Percentiles rank a stretch among this genome's conserved stretches.
These are phyloP conservation scores for Debaryomyces robertsiae DNA, from an alignment of 1,139 yeast genomes.

Conservation along the genomic window DNA sequence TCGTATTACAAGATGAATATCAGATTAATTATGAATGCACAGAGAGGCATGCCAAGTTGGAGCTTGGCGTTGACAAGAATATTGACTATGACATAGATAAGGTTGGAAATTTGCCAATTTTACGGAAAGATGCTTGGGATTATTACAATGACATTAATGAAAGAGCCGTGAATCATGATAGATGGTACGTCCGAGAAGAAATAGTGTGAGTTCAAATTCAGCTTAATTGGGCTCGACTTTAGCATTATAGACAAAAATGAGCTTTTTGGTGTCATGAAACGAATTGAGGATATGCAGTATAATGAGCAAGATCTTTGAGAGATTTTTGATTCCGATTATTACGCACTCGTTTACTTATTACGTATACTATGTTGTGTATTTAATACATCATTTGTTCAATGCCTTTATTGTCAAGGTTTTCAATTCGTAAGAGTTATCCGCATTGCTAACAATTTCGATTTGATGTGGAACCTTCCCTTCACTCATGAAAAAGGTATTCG, in stretches of 20 bases:
- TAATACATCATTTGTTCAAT: slow-evolving; percentile 4
- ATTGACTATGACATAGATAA: slow-evolving; percentile 22
- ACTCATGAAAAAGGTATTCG: slow-evolving; percentile 14
- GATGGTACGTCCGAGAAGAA: slow-evolving; percentile 29
- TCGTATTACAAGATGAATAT: slow-evolving; percentile 36
- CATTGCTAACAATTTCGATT: slow-evolving; percentile 6
- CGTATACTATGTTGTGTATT: background rate
- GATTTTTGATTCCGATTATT: no score
- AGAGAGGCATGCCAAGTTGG: slow-evolving; percentile 27
- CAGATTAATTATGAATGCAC: slow-evolving; percentile 28
- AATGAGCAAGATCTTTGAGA: no score
- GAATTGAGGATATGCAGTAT: no score
- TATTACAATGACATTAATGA: slow-evolving; percentile 37
- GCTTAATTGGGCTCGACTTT: background rate
- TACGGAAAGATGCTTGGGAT: slow-evolving; percentile 46
- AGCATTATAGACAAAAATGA: background rate
- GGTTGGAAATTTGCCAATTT: slow-evolving; percentile 32
- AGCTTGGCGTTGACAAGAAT: slow-evolving; percentile 28
- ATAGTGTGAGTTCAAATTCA: slow-evolving; percentile 3
- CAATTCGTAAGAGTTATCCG: slow-evolving; percentile 1
- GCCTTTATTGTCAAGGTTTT: slow-evolving; percentile 2
- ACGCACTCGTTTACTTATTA: background rate
- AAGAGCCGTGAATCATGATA: slow-evolving; percentile 22
- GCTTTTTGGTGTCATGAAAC: no score
- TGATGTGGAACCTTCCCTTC: slow-evolving; percentile 12